phyloP scores from a whole-genome alignment of 805 yeast species.

The Jamesozyma piceae region DNA sequence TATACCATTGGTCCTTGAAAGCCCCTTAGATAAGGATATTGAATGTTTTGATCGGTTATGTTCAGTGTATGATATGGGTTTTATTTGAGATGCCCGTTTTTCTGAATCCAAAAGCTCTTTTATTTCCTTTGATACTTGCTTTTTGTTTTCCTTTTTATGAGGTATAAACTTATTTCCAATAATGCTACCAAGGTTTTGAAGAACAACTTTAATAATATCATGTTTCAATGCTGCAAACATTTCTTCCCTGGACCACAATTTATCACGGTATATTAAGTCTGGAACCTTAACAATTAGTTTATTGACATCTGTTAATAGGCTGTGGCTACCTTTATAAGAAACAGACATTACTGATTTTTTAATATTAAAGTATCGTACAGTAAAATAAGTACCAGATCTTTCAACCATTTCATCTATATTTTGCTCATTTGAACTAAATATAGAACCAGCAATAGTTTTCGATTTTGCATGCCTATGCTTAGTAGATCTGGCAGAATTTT shows the following conservation, averaged over 20 bases:
- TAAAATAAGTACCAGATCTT: conserved; percentile 61
- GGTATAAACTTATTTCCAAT: conserved; percentile 50
- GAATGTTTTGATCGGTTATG: background rate
- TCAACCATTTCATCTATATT: conserved; percentile 55
- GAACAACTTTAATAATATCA: conserved; percentile 46
- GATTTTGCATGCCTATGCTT: background rate
- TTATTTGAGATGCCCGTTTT: conserved; percentile 1
- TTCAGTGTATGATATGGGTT: background rate
- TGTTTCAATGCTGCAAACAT: conserved; percentile 42
- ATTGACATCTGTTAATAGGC: conserved; percentile 49
- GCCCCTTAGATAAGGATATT: background rate
- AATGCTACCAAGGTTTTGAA: conserved; percentile 51
- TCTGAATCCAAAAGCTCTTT: conserved; percentile 12
- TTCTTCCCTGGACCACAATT: conserved; percentile 52
- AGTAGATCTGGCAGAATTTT: background rate
- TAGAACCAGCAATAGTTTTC: conserved; percentile 7
- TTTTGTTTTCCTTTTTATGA: conserved; percentile 32
- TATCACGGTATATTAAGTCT: conserved; percentile 35
- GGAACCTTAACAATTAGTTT: conserved; percentile 47
- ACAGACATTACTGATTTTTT: conserved; percentile 43
- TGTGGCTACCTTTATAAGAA: conserved; percentile 60
- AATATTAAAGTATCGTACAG: conserved; percentile 48
- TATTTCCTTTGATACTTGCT: conserved; percentile 15
- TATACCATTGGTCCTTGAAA: background rate
- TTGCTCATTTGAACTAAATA: conserved; percentile 16